phyloP scores from a whole-genome alignment of 257 asterid genomes.

The Solanum appendiculatum region DNA sequence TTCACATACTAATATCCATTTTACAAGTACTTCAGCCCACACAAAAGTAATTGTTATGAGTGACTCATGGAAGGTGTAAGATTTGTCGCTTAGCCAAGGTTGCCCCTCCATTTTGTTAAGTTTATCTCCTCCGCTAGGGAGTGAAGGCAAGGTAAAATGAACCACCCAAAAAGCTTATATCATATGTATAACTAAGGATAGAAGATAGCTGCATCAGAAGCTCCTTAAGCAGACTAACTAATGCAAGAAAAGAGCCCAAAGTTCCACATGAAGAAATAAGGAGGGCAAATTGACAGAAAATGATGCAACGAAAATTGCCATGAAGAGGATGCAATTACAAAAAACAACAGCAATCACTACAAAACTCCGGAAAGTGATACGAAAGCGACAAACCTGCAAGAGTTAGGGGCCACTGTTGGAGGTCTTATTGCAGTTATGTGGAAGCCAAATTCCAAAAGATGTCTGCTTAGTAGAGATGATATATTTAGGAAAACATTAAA shows the following conservation, averaged over 20 bases:
- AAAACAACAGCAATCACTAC: neutral
- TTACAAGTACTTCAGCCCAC: neutral
- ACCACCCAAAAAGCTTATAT: neutral
- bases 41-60: neutral
- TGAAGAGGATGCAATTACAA: neutral
- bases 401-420: conserved; percentile 92
- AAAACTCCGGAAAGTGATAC: neutral
- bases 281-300: neutral
- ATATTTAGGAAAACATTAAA: conserved; percentile 5
- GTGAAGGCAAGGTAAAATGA: neutral
- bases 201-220: neutral
- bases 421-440: conserved; percentile 90
- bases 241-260: neutral
- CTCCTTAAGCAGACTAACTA: neutral
- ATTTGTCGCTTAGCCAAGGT: neutral
- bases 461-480: conserved; percentile 40
- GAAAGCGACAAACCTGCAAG: conserved; percentile 69
- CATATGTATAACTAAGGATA: neutral
- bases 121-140: neutral
- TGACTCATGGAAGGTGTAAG: neutral
- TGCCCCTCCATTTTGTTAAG: neutral
- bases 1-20: neutral
- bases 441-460: conserved; percentile 69
- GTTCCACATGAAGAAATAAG: neutral
- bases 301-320: neutral